phyloP scores from a whole-genome alignment of 2,329 filamentous ascomycete species.

The Fusarium pilosicola region DNA sequence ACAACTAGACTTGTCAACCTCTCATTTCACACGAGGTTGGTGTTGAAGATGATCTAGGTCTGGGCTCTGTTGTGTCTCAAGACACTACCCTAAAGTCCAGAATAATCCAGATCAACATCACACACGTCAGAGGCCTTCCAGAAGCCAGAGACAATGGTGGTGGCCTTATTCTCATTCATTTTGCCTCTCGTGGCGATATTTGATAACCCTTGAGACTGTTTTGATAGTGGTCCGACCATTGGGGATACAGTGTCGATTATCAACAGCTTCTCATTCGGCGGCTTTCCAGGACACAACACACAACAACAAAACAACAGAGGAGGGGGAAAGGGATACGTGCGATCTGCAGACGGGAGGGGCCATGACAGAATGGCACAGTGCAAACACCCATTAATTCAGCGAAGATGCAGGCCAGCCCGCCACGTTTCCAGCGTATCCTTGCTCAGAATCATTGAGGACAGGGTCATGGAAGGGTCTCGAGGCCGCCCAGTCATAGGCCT shows the following conservation, averaged over 20 bases:
- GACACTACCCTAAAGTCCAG: slow-evolving; percentile 24
- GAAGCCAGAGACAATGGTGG: slow-evolving; percentile 20
- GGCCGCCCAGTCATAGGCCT: slow-evolving; percentile 38
- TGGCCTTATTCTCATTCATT: slow-evolving; percentile 10
- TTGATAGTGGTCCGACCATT: slow-evolving; percentile 22
- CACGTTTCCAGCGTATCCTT: slow-evolving; percentile 43
- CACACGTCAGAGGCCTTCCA: slow-evolving; percentile 24
- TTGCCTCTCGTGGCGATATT: slow-evolving; percentile 32
- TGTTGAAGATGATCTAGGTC: slow-evolving; percentile 10
- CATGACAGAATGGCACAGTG: slow-evolving; percentile 39
- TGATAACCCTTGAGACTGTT: slow-evolving; percentile 7
- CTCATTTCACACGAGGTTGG: slow-evolving; percentile 19
- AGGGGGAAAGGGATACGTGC: not conserved
- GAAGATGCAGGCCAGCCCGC: slow-evolving; percentile 35
- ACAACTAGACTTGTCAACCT: slow-evolving; percentile 20
- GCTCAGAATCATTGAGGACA: slow-evolving; percentile 29
- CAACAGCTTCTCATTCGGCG: slow-evolving; percentile 27
- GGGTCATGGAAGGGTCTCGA: slow-evolving; percentile 25
- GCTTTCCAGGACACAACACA: slow-evolving; percentile 22
- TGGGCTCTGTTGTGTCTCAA: slow-evolving; percentile 18
- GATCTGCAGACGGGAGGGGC: slow-evolving; percentile 35
- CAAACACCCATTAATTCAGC: not conserved
- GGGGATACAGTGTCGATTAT: slow-evolving; percentile 26
- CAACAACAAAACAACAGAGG: slow-evolving; percentile 9
- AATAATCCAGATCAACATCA: not conserved